Percentiles rank a stretch among this genome's conserved stretches.
Conservation (phyloP, 257 asterid species). For the Nyctanthes arbortristis region DNA sequence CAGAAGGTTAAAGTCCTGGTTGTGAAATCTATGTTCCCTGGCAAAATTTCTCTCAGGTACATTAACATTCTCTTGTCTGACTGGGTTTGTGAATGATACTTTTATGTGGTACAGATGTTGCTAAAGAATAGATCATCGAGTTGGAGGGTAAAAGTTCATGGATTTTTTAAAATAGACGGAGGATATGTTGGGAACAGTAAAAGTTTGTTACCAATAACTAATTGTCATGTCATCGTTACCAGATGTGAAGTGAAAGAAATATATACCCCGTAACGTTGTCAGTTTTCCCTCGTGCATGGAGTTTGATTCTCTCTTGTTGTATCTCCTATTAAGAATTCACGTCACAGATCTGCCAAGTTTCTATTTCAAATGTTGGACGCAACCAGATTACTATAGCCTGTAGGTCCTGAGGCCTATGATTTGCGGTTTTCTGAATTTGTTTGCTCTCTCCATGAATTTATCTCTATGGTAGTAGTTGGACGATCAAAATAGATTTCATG, state of each 20-base stretch:
- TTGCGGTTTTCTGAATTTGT: neutral
- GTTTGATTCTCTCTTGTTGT: neutral
- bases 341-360: too few species aligned
- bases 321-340: neutral
- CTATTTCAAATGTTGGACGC: neutral
- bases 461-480: neutral
- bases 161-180: neutral
- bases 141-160: neutral
- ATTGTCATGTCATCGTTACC: too few species aligned
- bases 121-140: neutral
- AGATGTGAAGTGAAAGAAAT: neutral
- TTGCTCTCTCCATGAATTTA: neutral
- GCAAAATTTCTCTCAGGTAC: slow-evolving; percentile 86
- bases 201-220: neutral
- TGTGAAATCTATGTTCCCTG: slow-evolving; percentile 71
- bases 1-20: slow-evolving; percentile 87
- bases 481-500: neutral
- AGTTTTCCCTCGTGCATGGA: neutral
- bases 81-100: neutral
- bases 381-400: too few species aligned
- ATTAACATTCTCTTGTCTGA: slow-evolving; percentile 13
- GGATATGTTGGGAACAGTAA: neutral
- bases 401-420: neutral
- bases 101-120: neutral
- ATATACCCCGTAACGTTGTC: neutral